These are phyloP conservation scores for Carex pumila DNA, from an alignment of 176 grass and related monocot species.

Conservation along the genomic window DNA sequence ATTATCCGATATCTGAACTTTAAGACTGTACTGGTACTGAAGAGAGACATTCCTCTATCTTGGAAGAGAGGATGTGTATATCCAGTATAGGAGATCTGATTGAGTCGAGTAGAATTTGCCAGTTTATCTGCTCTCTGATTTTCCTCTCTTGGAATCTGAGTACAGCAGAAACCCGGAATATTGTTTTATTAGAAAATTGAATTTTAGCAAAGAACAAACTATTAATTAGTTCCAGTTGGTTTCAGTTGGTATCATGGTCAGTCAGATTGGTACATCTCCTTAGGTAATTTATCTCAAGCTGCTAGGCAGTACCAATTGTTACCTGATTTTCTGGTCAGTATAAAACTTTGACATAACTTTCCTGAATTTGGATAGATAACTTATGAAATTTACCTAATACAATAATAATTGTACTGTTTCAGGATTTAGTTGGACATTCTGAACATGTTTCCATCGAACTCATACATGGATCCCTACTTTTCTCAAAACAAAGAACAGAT, in stretches of 20 bases:
- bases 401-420: neutral
- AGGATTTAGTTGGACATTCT: neutral
- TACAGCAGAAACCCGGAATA: no score
- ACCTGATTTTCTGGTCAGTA: neutral
- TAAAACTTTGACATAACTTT: neutral
- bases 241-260: neutral
- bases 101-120: no score
- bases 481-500: constrained; percentile 39
- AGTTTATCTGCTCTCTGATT: no score
- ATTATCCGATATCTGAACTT: no score
- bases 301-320: neutral
- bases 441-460: constrained; percentile 46
- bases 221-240: neutral
- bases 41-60: no score
- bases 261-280: neutral
- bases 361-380: neutral
- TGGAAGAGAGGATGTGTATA: no score
- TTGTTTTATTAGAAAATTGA: neutral
- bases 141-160: no score
- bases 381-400: neutral
- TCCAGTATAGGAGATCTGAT: no score
- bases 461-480: constrained; percentile 58
- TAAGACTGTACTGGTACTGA: no score
- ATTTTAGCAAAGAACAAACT: neutral
- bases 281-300: neutral